A percentile compares a stretch with the other conserved stretches of the same genome.
These are phyloP conservation scores for Apostasia shenzhenica DNA, from an alignment of 106 monocot species.

Conservation along the genomic window DNA sequence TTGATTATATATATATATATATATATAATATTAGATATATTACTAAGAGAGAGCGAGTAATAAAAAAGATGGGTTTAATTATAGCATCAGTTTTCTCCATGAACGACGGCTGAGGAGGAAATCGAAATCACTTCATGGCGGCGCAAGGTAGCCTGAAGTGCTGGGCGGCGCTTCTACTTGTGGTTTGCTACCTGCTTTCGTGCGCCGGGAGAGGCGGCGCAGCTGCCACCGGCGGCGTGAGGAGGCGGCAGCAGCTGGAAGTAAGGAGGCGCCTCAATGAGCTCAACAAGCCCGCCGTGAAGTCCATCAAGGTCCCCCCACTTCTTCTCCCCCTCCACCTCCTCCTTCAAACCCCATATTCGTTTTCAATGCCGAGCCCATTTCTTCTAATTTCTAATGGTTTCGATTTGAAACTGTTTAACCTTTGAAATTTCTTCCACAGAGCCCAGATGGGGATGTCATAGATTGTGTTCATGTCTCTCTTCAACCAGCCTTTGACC, in stretches of 20 bases:
- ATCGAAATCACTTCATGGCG: no score
- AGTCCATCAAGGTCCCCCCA: slow-evolving; percentile 47
- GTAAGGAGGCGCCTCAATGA: slow-evolving; percentile 44
- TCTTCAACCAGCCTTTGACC: slow-evolving; percentile 53
- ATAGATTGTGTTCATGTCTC: slow-evolving; percentile 58
- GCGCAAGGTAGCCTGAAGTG: neutral
- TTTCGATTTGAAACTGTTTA: neutral
- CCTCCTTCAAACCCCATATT: neutral
- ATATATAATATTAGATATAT: no score
- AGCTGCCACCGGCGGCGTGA: neutral
- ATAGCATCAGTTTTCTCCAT: no score
- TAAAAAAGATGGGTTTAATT: no score
- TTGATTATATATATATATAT: no score
- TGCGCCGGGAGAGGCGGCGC: slow-evolving; percentile 18
- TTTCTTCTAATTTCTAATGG: neutral
- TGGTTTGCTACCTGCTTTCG: slow-evolving; percentile 16
- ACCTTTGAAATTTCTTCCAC: neutral
- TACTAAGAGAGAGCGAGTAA: no score
- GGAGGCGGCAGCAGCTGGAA: slow-evolving; percentile 14
- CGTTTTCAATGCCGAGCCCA: neutral
- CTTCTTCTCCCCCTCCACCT: neutral
- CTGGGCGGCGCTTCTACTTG: slow-evolving; percentile 5
- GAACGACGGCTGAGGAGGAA: no score
- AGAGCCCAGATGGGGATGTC: slow-evolving; percentile 79
- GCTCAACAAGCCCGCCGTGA: slow-evolving; percentile 69